These are phyloP conservation scores for Salvia miltiorrhiza DNA, from an alignment of 257 asterid species.

Conservation along the genomic window DNA sequence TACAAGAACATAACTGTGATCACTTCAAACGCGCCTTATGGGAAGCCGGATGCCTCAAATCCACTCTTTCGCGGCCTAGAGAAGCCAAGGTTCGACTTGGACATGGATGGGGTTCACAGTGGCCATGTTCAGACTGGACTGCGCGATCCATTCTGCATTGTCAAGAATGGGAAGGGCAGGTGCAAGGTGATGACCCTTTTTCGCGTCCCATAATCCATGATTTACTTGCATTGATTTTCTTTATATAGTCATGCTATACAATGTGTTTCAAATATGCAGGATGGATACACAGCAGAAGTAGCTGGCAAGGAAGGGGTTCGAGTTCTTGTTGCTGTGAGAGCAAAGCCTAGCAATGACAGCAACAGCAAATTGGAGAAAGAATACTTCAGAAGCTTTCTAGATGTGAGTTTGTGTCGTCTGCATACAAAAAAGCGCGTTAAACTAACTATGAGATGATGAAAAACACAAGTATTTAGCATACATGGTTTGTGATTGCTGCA, in stretches of 20 bases:
- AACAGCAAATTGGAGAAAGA: constrained; percentile 47
- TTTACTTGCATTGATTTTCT: neutral
- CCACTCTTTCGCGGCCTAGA: constrained; percentile 53
- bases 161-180: constrained; percentile 54
- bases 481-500: constrained; percentile 40
- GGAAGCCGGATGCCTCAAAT: constrained; percentile 67
- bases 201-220: neutral
- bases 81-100: constrained; percentile 48
- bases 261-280: constrained; percentile 35
- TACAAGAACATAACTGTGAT: constrained; percentile 70
- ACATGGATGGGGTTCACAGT: constrained; percentile 61
- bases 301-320: constrained; percentile 46
- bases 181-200: constrained; percentile 52
- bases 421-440: no score
- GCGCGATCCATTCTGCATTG: constrained; percentile 70
- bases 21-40: constrained; percentile 74
- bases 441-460: no score
- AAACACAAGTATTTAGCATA: no score
- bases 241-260: neutral
- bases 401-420: constrained; percentile 42
- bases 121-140: constrained; percentile 80
- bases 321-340: constrained; percentile 76
- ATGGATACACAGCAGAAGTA: constrained; percentile 62
- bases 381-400: constrained; percentile 54
- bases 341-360: constrained; percentile 54